Evolutionary conservation across 257 asterid genomes (phyloP), one percentile per base, ranked within the genome.

Genomic region (Thymus quinquecostatus): DNA sequence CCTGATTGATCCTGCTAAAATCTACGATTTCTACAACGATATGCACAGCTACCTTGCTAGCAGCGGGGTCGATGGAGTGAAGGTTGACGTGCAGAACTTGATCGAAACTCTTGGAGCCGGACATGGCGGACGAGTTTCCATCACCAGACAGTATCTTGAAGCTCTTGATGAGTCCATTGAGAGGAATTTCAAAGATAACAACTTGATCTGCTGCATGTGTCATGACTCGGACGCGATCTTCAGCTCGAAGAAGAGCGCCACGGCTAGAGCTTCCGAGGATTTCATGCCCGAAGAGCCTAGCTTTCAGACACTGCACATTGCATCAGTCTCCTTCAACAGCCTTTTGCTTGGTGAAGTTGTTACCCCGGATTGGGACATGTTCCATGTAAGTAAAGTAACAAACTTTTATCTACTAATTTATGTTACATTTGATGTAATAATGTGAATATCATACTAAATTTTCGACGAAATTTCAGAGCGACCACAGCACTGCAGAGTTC

Each of bases 281-380:
- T 88, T 86, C 80, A 82, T 84, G 83, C 90, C 96, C 4, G 53
- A 72, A 5, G 89, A 84, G 59, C 92, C 86, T 1, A 77, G 73
- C 1, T 78, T 82, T 45, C 90, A 88, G 77, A 84, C 96, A 10
- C 13, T 84, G 60, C 92, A 88, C 72, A 70, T 88, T 43, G 86
- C 86, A 6, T 5, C 90, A 2, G 90, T 86, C 50, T 72, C 88
- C 2, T 87, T 81, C 79, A 85, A 83, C 62, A 85, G 91, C 30
- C 85, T 87, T 70, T 84, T 85, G 29, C 64, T 85, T 0, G 94
- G 91, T 11, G 89, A 87, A 60, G 71, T 84, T 34, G 67, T 77
- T 28, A 87, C 82, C 10, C 89, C 94, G 1, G 91, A 87, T 55
- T 87, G 94, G 94, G 91, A 87, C 58, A 86, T 86, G 94, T 86